phyloP scores from a whole-genome alignment of 75 land plant genomes.

The Pseudotsuga menziesii region DNA sequence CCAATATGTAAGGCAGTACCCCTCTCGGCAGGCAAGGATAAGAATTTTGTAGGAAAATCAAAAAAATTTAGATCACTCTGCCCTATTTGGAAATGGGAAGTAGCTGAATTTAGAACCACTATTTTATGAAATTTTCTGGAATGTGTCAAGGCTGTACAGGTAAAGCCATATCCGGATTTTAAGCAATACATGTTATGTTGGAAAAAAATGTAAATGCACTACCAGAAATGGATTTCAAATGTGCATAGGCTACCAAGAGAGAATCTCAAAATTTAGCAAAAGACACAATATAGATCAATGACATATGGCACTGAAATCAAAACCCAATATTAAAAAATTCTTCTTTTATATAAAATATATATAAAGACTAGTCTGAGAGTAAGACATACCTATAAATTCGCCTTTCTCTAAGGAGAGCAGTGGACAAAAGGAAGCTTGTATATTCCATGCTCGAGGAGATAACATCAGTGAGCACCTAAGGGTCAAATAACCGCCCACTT shows the following conservation, averaged over 20 bases:
- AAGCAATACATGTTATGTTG: too few relatives aligned
- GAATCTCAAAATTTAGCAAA: background rate
- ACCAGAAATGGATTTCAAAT: background rate
- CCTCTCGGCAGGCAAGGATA: too few relatives aligned
- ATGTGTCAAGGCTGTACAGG: too few relatives aligned
- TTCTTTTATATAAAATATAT: background rate
- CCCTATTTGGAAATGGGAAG: too few relatives aligned
- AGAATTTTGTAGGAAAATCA: too few relatives aligned
- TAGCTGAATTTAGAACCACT: too few relatives aligned
- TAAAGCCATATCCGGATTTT: too few relatives aligned
- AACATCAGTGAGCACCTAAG: conserved; percentile 80
- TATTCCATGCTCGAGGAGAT: conserved; percentile 67
- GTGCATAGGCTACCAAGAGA: background rate
- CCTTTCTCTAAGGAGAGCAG: conserved; percentile 95
- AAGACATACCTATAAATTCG: conserved; percentile 74
- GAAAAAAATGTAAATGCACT: too few relatives aligned
- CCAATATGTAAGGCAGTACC: too few relatives aligned
- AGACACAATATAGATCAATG: background rate
- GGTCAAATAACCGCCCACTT: conserved; percentile 85
- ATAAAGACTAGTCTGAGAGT: background rate
- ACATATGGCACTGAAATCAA: background rate
- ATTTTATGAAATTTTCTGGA: too few relatives aligned
- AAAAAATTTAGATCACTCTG: too few relatives aligned
- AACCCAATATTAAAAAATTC: too few relatives aligned
- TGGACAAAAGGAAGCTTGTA: conserved; percentile 96